These are phyloP conservation scores for Torulaspora indica DNA, from an alignment of 805 yeast genomes.

Conservation along the genomic window DNA sequence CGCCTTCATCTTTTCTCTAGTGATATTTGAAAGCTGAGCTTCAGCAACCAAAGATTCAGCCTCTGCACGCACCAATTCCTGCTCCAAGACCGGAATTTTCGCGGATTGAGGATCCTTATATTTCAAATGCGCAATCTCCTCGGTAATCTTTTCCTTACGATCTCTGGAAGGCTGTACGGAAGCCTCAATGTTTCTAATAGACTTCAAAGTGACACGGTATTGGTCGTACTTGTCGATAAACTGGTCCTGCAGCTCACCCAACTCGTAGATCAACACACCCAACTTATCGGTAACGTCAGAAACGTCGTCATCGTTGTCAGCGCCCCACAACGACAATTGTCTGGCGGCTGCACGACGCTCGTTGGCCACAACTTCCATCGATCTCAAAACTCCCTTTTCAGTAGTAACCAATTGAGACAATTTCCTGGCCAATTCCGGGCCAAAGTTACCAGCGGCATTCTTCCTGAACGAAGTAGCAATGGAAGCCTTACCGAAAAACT, in stretches of 20 bases:
- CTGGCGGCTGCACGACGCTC: constrained; percentile 96
- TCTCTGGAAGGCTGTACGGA: constrained; percentile 98
- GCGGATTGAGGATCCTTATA: constrained; percentile 98
- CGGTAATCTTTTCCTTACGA: constrained; percentile 95
- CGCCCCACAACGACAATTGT: constrained; percentile 97
- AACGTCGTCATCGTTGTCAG: constrained; percentile 94
- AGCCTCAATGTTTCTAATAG: constrained; percentile 93
- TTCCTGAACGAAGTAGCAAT: constrained; percentile 69
- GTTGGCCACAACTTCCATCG: constrained; percentile 85
- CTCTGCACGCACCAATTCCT: constrained; percentile 97
- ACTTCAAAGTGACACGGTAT: constrained; percentile 92
- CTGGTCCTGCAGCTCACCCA: constrained; percentile 97
- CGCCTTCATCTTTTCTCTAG: constrained; percentile 96
- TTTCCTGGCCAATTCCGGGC: constrained; percentile 92
- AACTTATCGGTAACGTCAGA: constrained; percentile 95
- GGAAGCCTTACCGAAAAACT: constrained; percentile 71
- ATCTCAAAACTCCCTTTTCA: constrained; percentile 93
- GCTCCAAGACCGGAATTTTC: constrained; percentile 91
- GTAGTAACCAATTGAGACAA: constrained; percentile 87
- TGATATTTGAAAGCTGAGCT: constrained; percentile 96
- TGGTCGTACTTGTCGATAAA: constrained; percentile 97
- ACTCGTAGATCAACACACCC: constrained; percentile 91
- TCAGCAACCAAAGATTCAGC: constrained; percentile 98
- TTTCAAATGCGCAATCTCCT: constrained; percentile 94
- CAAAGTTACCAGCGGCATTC: constrained; percentile 83